phyloP scores from a whole-genome alignment of 2,329 filamentous ascomycete genomes.

The Aureobasidium sp. region DNA sequence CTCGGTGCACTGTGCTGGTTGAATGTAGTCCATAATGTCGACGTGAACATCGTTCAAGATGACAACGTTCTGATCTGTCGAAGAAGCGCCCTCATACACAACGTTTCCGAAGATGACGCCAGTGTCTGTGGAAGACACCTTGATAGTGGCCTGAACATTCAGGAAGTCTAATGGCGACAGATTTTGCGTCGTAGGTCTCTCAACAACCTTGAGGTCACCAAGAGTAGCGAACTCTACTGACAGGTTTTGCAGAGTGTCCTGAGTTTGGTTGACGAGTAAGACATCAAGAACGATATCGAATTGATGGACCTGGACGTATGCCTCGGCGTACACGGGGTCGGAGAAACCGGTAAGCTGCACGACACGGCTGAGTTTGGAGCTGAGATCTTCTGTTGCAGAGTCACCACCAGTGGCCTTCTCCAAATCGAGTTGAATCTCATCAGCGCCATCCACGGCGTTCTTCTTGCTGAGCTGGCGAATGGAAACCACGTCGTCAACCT shows the following conservation, averaged over 20 bases:
- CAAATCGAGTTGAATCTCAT: constrained; percentile 82
- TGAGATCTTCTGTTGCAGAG: constrained; percentile 71
- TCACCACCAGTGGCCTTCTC: constrained; percentile 93
- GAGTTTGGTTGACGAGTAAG: constrained; percentile 92
- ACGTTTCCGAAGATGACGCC: constrained; percentile 99
- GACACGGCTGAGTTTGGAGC: constrained; percentile 89
- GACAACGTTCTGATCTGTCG: constrained; percentile 89
- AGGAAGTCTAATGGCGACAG: constrained; percentile 92
- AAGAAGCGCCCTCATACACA: constrained; percentile 89
- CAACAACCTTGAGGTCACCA: constrained; percentile 94
- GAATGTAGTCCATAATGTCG: constrained; percentile 99
- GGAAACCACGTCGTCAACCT: constrained; percentile 88
- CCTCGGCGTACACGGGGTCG: constrained; percentile 96
- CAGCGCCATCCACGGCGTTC: constrained; percentile 69
- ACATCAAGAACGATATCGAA: constrained; percentile 98
- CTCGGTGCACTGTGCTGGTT: constrained; percentile 91
- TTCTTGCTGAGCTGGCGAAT: constrained; percentile 93
- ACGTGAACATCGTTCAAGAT: constrained; percentile 97
- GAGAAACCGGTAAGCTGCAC: constrained; percentile 98
- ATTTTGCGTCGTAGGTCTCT: constrained; percentile 92
- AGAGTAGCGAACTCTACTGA: constrained; percentile 98
- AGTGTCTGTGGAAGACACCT: constrained; percentile 95
- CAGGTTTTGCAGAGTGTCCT: constrained; percentile 90
- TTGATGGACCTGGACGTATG: constrained; percentile 96
- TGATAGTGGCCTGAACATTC: constrained; percentile 97